Percentiles rank a stretch among this genome's conserved stretches.
These are phyloP conservation scores for Globisporangium uncinulatum DNA, from an alignment of 352 stramenopile species.

Conservation along the genomic window DNA sequence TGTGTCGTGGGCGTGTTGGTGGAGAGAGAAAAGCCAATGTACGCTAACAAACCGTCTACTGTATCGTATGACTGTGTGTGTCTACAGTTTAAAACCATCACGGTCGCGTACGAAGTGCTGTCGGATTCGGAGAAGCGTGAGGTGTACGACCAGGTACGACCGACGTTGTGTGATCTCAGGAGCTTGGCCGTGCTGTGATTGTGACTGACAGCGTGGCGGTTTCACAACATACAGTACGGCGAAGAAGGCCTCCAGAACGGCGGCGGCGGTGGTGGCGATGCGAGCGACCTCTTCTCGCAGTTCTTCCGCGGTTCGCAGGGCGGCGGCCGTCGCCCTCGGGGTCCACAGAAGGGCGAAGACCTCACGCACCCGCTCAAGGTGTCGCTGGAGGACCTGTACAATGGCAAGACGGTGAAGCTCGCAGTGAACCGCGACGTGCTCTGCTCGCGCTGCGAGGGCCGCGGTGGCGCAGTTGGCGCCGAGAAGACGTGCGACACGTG, in stretches of 20 bases:
- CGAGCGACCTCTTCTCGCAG: conserved; percentile 95
- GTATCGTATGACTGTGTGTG: conserved; percentile 6
- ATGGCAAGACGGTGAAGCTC: conserved; percentile 98
- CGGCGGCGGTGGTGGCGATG: conserved; percentile 46
- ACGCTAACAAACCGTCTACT: no score
- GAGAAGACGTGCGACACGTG: conserved; percentile 93
- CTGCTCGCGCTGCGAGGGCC: conserved; percentile 82
- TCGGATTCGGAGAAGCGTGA: conserved; percentile 90
- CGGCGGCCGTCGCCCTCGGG: conserved; percentile 48
- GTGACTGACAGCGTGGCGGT: not conserved
- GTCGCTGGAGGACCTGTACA: conserved; percentile 98
- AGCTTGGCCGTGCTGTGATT: conserved; percentile 16
- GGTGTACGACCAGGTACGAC: conserved; percentile 72
- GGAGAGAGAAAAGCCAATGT: not conserved
- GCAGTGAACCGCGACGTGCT: conserved; percentile 95
- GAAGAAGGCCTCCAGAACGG: conserved; percentile 96
- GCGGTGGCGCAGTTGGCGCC: conserved; percentile 90
- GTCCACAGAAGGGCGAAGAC: conserved; percentile 94
- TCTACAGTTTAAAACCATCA: conserved; percentile 89
- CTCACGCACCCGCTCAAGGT: conserved; percentile 95
- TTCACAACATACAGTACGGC: conserved; percentile 83
- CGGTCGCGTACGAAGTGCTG: conserved; percentile 96
- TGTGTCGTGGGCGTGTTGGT: not conserved
- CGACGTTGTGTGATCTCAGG: conserved; percentile 1
- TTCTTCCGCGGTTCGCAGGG: conserved; percentile 92